These are phyloP conservation scores for Globisporangium perplexum DNA, from an alignment of 352 stramenopile genomes.

Conservation along the genomic window DNA sequence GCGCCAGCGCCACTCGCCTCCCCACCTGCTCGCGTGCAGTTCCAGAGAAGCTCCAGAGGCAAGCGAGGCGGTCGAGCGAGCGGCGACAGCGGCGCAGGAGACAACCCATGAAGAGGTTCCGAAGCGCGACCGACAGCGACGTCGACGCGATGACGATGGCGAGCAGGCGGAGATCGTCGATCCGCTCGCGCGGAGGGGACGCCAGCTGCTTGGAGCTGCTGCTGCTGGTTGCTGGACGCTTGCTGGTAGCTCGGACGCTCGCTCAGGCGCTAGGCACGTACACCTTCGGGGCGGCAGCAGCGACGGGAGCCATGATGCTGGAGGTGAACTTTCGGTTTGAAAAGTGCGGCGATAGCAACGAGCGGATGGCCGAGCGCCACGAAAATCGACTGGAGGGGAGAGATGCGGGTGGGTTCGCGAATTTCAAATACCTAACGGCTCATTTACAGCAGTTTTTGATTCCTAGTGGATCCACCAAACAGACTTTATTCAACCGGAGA, in stretches of 20 bases:
- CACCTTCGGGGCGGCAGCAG: conserved; percentile 66
- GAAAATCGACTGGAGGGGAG: not conserved
- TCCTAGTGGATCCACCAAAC: no score
- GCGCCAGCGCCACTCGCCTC: conserved; percentile 11
- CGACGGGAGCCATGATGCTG: conserved; percentile 67
- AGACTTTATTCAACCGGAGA: no score
- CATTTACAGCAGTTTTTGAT: no score
- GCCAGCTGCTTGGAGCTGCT: no score
- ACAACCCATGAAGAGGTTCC: conserved; percentile 35
- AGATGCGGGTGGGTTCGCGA: no score
- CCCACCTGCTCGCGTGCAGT: not conserved
- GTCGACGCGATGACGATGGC: not conserved
- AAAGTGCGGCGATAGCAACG: conserved; percentile 41
- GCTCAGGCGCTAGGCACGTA: conserved; percentile 28
- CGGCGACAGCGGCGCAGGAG: conserved; percentile 24
- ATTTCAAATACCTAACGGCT: no score
- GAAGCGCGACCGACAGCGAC: conserved; percentile 6
- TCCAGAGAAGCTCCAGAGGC: not conserved
- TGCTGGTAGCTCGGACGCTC: not conserved
- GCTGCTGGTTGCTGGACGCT: not conserved
- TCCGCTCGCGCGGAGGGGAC: no score
- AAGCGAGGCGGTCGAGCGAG: not conserved
- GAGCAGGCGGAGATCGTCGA: not conserved
- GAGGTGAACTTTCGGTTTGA: conserved; percentile 85
- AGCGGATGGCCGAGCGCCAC: not conserved